Evolutionary conservation across 2,329 filamentous ascomycete genomes (phyloP).

Genomic region (Fusarium chlamydosporum): DNA sequence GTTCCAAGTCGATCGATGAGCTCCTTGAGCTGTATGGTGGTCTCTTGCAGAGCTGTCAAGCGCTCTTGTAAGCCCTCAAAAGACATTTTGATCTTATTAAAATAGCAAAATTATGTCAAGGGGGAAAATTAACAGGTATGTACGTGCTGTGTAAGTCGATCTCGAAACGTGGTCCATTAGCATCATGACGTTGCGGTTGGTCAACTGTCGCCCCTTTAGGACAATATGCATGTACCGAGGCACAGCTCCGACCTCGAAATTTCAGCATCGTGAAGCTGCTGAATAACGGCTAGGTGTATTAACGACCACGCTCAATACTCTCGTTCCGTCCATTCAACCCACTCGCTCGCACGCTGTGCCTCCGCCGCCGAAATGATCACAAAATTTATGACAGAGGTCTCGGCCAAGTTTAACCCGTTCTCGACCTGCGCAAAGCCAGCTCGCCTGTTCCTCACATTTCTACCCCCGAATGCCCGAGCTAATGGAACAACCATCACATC

Average conservation of each 20-base stretch:
- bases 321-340: constrained; percentile 4
- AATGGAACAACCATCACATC: constrained; percentile 83
- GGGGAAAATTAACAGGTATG: background rate
- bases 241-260: constrained; percentile 40
- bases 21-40: constrained; percentile 68
- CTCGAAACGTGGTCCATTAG: constrained; percentile 48
- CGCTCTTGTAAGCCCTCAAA: constrained; percentile 74
- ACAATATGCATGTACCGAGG: constrained; percentile 47
- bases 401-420: constrained; percentile 94
- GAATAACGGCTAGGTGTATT: constrained; percentile 12
- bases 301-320: constrained; percentile 30
- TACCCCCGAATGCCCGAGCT: constrained; percentile 83
- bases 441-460: constrained; percentile 86
- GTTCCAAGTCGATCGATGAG: constrained; percentile 72
- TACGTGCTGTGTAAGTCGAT: constrained; percentile 18
- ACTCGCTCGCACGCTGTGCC: constrained; percentile 15
- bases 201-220: constrained; percentile 37
- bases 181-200: constrained; percentile 48
- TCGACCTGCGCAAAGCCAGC: constrained; percentile 82
- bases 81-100: constrained; percentile 60
- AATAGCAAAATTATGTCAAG: constrained; percentile 1
- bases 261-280: constrained; percentile 39
- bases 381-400: constrained; percentile 86
- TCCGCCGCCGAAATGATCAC: constrained; percentile 76
- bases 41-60: constrained; percentile 72